Percentiles rank a stretch among this genome's conserved stretches.
Evolutionary conservation across 306 rosid genomes (phyloP).

Genomic region (Castanopsis chinensis): DNA sequence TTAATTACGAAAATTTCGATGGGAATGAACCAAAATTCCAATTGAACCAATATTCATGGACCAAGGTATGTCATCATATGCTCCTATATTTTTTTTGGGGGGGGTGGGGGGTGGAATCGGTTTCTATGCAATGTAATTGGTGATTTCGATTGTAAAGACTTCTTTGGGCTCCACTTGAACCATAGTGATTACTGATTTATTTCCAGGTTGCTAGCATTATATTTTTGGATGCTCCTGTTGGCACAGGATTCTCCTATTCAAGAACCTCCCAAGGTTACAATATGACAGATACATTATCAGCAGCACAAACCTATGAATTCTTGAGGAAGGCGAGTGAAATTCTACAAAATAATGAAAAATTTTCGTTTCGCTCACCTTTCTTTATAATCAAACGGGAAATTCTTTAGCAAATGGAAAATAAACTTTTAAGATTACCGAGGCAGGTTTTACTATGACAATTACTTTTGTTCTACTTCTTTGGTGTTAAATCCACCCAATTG

Average conservation of each 20-base stretch:
- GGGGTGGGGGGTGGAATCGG: too few species aligned
- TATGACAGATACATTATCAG: conserved; percentile 13
- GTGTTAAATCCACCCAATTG: too few species aligned
- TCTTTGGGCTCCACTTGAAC: background rate
- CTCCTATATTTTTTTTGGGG: background rate
- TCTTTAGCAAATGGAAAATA: too few species aligned
- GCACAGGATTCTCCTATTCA: conserved; percentile 35
- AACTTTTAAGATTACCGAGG: too few species aligned
- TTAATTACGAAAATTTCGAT: conserved; percentile 14
- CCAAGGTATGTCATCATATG: background rate
- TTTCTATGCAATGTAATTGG: background rate
- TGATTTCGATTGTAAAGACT: background rate
- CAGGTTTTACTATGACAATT: too few species aligned
- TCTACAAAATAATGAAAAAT: background rate
- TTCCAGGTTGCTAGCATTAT: conserved; percentile 27
- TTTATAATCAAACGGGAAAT: too few species aligned
- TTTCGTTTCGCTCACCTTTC: background rate
- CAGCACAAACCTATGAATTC: conserved; percentile 18
- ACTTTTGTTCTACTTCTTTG: too few species aligned
- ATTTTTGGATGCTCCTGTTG: conserved; percentile 28
- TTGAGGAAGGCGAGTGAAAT: conserved; percentile 21
- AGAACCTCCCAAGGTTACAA: conserved; percentile 21
- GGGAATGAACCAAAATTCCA: conserved; percentile 15
- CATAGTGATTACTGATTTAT: background rate
- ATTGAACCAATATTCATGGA: conserved; percentile 25